Evolutionary conservation across 768 basidiomycete species (phyloP).

Genomic region (Leccinum rimulosum): DNA sequence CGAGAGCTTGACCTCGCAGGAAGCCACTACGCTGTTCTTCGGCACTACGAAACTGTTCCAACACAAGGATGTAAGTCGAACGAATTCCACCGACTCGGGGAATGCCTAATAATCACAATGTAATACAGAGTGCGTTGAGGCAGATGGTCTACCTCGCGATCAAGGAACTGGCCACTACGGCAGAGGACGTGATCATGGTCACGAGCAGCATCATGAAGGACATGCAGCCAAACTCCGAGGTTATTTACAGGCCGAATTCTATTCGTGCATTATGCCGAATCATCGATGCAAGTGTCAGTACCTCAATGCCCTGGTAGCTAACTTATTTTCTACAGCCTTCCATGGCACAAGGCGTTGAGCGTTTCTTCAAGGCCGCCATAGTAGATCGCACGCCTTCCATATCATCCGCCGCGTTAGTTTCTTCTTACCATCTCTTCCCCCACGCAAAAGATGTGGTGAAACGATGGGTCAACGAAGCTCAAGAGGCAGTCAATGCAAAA

Average conservation of each 20-base stretch:
- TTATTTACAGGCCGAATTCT: constrained; percentile 96
- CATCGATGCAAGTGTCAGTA: constrained; percentile 69
- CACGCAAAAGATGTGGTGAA: constrained; percentile 93
- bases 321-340: constrained; percentile 63
- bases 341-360: constrained; percentile 98
- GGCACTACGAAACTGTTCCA: constrained; percentile 99
- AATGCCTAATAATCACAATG: constrained; percentile 6
- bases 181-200: constrained; percentile 99
- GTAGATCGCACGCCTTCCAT: constrained; percentile 96
- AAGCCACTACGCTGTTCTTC: constrained; percentile 97
- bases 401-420: constrained; percentile 93
- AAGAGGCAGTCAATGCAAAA: constrained; percentile 93
- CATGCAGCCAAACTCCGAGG: constrained; percentile 98
- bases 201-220: constrained; percentile 99
- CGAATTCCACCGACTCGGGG: background rate
- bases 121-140: constrained; percentile 78
- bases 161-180: constrained; percentile 93
- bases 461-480: constrained; percentile 99
- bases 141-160: constrained; percentile 99
- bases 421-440: constrained; percentile 95
- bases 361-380: constrained; percentile 99
- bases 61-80: constrained; percentile 89
- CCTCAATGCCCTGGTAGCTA: constrained; percentile 35
- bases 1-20: constrained; percentile 91
- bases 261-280: constrained; percentile 95